Evolutionary conservation across 164 flowering plant genomes (phyloP), one percentile per base, ranked within the genome.

Genomic region (Chimonanthus praecox): DNA sequence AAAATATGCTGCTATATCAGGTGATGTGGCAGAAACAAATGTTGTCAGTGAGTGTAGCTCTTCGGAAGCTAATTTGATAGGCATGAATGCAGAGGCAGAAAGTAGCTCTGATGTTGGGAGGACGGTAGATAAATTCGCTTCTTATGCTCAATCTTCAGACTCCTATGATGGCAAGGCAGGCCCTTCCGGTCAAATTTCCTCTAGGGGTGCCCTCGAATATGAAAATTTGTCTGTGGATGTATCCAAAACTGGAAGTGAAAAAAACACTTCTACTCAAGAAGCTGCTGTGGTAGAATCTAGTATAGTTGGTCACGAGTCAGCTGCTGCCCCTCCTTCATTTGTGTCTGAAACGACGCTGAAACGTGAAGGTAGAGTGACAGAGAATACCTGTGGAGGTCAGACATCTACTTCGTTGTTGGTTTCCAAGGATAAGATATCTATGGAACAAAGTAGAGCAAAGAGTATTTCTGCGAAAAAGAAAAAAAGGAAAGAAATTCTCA

Each of bases 401-500:
- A 75, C 33, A 58, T 74, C 82, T 16, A 5, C 64, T 73, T 73
- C 80, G 18, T 64, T 70, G 2, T 67, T 80, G 72, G 76, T 70
- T 74, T 49, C 81, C 45, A 82, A 82, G 74, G 91, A 86, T 76
- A 88, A 83, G 79, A 74, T 78, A 0, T 16, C 73, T 47, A n/a
- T 49, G 46, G 98, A 89, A 71, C 45, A 73, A 43, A 85, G 44
- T 75, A 83, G 77, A 79, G 44, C 79, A 68, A 88, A 84, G 80
- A 84, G 63, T 82, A 61, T 69, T 44, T 5, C 67, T 47, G n/a
- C 80, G 7, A 88, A 51, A 21, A 94, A 87, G 85, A 91, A 90
- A 79, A 88, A 83, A 81, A 82, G 73, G 71, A 92, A 79, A 74
- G 97, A 92, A 72, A 46, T 87, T 51, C 88, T 91, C 71, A 84